Evolutionary conservation across 2,329 filamentous ascomycete species (phyloP).

Genomic region (Fusarium nematophilum): DNA sequence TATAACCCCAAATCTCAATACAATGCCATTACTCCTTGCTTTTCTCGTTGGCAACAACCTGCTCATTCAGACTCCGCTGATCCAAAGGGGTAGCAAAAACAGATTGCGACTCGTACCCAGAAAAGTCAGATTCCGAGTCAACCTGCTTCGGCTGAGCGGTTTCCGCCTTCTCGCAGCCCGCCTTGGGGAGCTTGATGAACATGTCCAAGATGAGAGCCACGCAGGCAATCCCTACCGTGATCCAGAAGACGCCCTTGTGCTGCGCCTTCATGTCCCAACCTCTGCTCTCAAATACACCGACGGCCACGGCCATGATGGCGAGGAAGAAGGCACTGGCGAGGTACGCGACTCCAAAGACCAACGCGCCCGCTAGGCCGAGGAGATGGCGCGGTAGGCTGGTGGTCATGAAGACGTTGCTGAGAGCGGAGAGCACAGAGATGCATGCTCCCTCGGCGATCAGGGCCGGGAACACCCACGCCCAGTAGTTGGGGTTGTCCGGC

Average conservation of each 20-base stretch:
- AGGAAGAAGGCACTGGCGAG: slow-evolving; percentile 72
- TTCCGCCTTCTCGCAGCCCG: slow-evolving; percentile 36
- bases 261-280: slow-evolving; percentile 57
- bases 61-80: neutral
- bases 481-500: slow-evolving; percentile 64
- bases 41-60: neutral
- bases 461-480: slow-evolving; percentile 71
- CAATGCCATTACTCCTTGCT: neutral
- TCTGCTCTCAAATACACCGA: slow-evolving; percentile 53
- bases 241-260: slow-evolving; percentile 72
- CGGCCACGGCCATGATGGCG: slow-evolving; percentile 68
- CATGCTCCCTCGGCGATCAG: slow-evolving; percentile 71
- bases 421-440: slow-evolving; percentile 73
- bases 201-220: slow-evolving; percentile 57
- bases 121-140: slow-evolving; percentile 8
- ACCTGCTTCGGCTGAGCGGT: slow-evolving; percentile 22
- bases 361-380: slow-evolving; percentile 72
- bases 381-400: slow-evolving; percentile 67
- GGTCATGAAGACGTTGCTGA: slow-evolving; percentile 74
- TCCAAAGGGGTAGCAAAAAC: slow-evolving; percentile 3
- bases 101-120: neutral
- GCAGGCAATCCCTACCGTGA: slow-evolving; percentile 63
- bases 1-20: neutral
- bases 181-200: slow-evolving; percentile 42
- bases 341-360: slow-evolving; percentile 71